phyloP scores from a whole-genome alignment of 2,329 filamentous ascomycete species.

The Sporothrix humicola region DNA sequence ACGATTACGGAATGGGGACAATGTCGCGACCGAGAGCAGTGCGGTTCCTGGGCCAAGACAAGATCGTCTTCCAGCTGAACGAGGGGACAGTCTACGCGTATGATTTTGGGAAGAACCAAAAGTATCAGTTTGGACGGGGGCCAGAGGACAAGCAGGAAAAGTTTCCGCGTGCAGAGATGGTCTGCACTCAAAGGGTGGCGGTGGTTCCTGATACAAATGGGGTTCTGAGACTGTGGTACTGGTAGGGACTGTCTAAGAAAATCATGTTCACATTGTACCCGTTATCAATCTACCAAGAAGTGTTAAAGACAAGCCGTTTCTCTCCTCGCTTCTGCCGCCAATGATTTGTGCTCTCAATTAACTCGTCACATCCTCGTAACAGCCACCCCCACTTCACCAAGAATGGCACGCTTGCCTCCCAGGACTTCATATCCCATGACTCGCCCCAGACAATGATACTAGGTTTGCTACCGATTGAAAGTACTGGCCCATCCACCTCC shows the following conservation, averaged over 20 bases:
- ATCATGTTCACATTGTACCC: too few relatives aligned
- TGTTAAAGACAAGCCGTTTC: not conserved
- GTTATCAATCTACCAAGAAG: not conserved
- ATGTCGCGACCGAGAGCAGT: not conserved
- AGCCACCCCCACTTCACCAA: not conserved
- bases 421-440: not conserved
- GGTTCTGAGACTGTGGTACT: not conserved
- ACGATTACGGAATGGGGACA: slow-evolving; percentile 4
- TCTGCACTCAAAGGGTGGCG: not conserved
- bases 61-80: not conserved
- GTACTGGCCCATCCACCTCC: not conserved
- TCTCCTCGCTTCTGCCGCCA: not conserved
- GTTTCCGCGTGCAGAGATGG: not conserved
- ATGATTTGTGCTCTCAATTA: not conserved
- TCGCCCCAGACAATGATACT: not conserved
- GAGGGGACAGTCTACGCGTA: not conserved
- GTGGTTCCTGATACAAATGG: slow-evolving; percentile 2
- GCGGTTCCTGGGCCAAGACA: not conserved
- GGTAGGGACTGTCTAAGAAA: too few relatives aligned
- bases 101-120: not conserved
- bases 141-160: not conserved
- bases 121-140: not conserved
- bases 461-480: not conserved
- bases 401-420: not conserved
- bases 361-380: not conserved